phyloP scores from a whole-genome alignment of 306 rosid genomes.

The Cicer arietinum region DNA sequence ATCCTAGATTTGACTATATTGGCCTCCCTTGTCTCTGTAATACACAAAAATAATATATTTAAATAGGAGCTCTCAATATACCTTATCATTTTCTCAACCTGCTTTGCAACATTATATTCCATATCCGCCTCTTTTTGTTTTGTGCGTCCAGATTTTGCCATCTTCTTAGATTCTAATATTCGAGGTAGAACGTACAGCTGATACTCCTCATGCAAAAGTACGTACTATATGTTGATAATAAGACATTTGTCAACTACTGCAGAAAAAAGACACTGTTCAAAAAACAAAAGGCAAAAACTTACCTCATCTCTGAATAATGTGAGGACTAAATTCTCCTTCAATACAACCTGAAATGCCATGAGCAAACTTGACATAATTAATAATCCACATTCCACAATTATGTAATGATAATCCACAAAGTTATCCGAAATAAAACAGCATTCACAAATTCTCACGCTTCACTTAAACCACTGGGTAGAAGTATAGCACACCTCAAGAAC shows the following conservation, averaged over 20 bases:
- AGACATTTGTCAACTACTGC: conserved; percentile 43
- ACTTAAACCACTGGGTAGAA: conserved; percentile 14
- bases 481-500: background rate
- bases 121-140: conserved; percentile 98
- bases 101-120: conserved; percentile 97
- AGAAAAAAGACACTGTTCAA: conserved; percentile 28
- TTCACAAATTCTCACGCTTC: background rate
- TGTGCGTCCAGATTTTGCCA: conserved; percentile 98
- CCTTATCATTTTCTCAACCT: conserved; percentile 99
- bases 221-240: conserved; percentile 62
- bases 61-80: conserved; percentile 44
- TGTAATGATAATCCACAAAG: background rate
- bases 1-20: conserved; percentile 13
- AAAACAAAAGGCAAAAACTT: conserved; percentile 40
- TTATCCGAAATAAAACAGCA: conserved; percentile 33
- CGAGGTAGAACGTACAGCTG: conserved; percentile 89
- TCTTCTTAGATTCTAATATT: conserved; percentile 93
- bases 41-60: conserved; percentile 22
- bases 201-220: conserved; percentile 93
- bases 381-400: conserved; percentile 1
- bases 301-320: conserved; percentile 97
- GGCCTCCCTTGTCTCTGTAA: conserved; percentile 21
- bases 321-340: conserved; percentile 92
- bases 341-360: conserved; percentile 71
- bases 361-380: conserved; percentile 36